Base-by-base conservation (phyloP, 768 basidiomycete genomes). In the Termitomyces sp. region DNA sequence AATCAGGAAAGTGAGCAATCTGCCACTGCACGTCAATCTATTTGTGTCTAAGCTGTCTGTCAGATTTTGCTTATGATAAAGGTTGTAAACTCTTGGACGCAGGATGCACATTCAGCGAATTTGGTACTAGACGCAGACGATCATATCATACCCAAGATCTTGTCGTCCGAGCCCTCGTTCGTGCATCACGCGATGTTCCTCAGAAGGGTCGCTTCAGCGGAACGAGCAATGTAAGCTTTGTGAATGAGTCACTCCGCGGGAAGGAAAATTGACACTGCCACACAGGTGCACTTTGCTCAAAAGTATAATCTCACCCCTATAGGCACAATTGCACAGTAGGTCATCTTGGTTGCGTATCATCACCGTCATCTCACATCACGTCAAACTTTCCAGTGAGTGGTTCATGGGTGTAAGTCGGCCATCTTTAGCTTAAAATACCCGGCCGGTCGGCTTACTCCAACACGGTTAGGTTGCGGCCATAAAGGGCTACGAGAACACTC, bases 281-380 rank as follows among this genome's bases (percentile, higher is more conserved):
- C 44, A 61, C n/a, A 96, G 94, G 84, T 88, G 6, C 84, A 94
- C 69, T 78, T 98, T n/a, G 96, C 97, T 4, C 79, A 78, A 57
- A 88, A 86, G 67, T 84, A 92, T 65, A 76, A 74, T 24, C 58
- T 93, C 24, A 69, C 68, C 20, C 86, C 87, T 0, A 77, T 90
- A 30, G 94, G 94, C 8, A 93, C 92, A 1, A 90, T 94, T 53
- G 91, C 90, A 12, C 92, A 93, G 91, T 93, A 71, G 64, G 87
- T 49, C 24, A 53, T 56, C 61, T 40, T 40, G 20, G 46, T 57
- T 38, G 24, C 24, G 14, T 42, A 7, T 40, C 22, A 26, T 36
- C 35, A 36, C 58, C 8, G 30, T 13, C 59, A 48, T 26, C 51
- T 47, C 28, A 48, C 38, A 53, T 46, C 35, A 20, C 48, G 35